phyloP scores from a whole-genome alignment of 805 yeast genomes.

The Lachancea mirantina region DNA sequence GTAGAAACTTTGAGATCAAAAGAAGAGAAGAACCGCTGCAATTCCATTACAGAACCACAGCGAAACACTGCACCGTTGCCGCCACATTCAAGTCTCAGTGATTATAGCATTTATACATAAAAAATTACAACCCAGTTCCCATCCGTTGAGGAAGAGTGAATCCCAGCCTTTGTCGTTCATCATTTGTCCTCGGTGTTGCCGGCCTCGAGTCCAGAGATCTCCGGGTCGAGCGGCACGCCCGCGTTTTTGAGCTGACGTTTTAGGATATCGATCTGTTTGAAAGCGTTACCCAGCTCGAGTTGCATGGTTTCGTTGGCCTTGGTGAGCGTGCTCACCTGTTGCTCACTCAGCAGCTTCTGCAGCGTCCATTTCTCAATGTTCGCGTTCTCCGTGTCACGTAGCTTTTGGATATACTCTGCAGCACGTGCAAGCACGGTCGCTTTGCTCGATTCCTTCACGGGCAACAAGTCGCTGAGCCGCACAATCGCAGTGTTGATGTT shows the following conservation, averaged over 20 bases:
- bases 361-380: constrained; percentile 92
- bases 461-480: constrained; percentile 68
- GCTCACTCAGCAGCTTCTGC: constrained; percentile 87
- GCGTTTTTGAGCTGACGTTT: constrained; percentile 39
- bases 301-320: constrained; percentile 83
- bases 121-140: neutral
- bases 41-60: too few relatives aligned
- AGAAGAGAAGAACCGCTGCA: too few relatives aligned
- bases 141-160: constrained; percentile 1
- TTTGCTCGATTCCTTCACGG: constrained; percentile 74
- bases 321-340: constrained; percentile 77
- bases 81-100: neutral
- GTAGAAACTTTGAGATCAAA: too few relatives aligned
- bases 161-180: neutral
- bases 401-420: constrained; percentile 80
- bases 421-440: constrained; percentile 84
- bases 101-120: too few relatives aligned
- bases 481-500: constrained; percentile 81
- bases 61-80: neutral
- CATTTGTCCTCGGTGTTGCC: constrained; percentile 7
- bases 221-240: constrained; percentile 10
- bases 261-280: constrained; percentile 84
- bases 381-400: constrained; percentile 83
- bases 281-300: constrained; percentile 82
- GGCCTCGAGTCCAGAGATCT: constrained; percentile 5